Evolutionary conservation across 768 basidiomycete genomes (phyloP), one percentile per base, ranked within the genome.

Genomic region (Mycena filopes): DNA sequence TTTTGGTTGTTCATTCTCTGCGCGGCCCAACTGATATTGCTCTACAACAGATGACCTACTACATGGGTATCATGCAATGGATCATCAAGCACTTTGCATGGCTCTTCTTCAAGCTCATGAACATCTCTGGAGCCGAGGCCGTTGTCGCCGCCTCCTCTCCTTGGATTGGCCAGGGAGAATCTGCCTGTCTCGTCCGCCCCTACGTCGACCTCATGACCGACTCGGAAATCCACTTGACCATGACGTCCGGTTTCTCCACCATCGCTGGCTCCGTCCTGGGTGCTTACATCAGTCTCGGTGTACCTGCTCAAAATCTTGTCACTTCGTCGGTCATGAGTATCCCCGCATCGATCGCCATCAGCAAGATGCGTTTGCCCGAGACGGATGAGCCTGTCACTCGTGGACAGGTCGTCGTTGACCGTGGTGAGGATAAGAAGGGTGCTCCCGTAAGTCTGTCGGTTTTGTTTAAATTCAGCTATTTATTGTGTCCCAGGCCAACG

Each of bases 241-340:
- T 96, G 94, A 94, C 94, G 23, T 94, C 93, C 67, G 94, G 93
- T 75, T 97, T 97, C 81, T 93, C 94, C 9, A 96, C 94, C 55
- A 97, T 97, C 70, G 91, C 96, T 58, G 95, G 96, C 45, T 94
- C 93, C 36, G 95, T 98, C 15, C 84, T 98, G 49, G 83, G 86
- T 58, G 95, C 93, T 29, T 97, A 96, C 75, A 91, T 96, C 74
- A 80, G 75, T 67, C 81, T 91, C 68, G 94, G 91, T 41, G 91
- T 94, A 33, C 92, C 92, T 11, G 76, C 92, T 6, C 85, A 90
- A 75, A 95, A 92, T 73, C 82, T 95, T 25, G 82, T 95, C 70
- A 96, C 95, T 3, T 91, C 95, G 7, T 94, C 93, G 10, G 91
- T 96, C 63, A 97, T 97, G 95, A 92, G 90, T 75, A 97, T 98